Evolutionary conservation across 352 stramenopile species (phyloP).

Genomic region (Pythium brachiatum): DNA sequence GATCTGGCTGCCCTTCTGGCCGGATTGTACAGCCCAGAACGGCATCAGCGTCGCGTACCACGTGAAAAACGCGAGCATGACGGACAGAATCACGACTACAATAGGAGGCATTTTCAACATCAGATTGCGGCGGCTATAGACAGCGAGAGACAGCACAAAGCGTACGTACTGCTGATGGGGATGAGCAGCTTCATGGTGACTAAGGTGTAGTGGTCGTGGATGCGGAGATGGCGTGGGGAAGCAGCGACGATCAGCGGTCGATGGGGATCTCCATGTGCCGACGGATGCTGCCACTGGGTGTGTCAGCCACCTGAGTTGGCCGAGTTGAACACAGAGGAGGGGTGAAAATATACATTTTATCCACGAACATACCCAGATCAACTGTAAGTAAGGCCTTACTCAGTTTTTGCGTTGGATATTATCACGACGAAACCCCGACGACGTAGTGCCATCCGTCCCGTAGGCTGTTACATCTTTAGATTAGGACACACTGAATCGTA

Average conservation of each 20-base stretch:
- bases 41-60: constrained; percentile 76
- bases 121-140: not conserved
- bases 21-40: constrained; percentile 64
- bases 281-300: no score
- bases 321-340: constrained; percentile 8
- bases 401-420: no score
- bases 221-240: not conserved
- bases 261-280: not conserved
- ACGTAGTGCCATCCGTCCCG: not conserved
- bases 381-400: no score
- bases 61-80: constrained; percentile 39
- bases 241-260: not conserved
- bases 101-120: not conserved
- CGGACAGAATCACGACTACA: constrained; percentile 52
- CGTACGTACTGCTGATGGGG: constrained; percentile 14
- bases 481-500: no score
- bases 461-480: not conserved
- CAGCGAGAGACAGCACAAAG: not conserved
- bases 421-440: not conserved
- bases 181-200: constrained; percentile 17
- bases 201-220: not conserved
- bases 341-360: constrained; percentile 6
- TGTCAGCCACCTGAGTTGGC: constrained; percentile 9
- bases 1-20: constrained; percentile 35
- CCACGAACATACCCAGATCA: no score